Conservation (phyloP, 2,329 filamentous ascomycete species). For the Plectosphaerella sp. region DNA sequence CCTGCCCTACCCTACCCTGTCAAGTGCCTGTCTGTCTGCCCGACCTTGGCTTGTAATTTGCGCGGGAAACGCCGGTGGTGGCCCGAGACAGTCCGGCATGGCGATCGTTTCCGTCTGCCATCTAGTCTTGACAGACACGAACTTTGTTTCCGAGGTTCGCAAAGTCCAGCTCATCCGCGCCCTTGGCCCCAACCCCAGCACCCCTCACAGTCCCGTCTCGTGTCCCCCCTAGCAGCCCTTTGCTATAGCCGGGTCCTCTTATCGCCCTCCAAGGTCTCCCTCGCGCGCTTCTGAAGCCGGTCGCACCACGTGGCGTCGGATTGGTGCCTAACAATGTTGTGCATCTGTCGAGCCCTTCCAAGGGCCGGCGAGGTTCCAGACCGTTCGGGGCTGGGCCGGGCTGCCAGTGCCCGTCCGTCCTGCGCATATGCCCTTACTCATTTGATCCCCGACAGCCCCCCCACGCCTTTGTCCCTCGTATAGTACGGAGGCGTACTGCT, state of each 20-base stretch:
- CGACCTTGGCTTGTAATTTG: too few species aligned
- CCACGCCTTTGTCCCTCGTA: neutral
- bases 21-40: too few species aligned
- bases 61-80: neutral
- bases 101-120: neutral
- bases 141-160: neutral
- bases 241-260: neutral
- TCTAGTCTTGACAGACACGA: neutral
- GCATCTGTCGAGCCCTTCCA: neutral
- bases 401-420: neutral
- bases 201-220: too few species aligned
- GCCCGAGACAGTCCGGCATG: neutral
- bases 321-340: neutral
- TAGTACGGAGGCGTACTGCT: neutral
- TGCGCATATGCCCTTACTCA: neutral
- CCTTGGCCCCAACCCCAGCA: too few species aligned
- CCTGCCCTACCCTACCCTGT: too few species aligned
- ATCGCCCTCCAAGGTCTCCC: neutral
- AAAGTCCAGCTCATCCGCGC: too few species aligned
- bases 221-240: too few species aligned
- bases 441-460: neutral
- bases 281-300: neutral
- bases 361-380: neutral
- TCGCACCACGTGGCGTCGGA: neutral
- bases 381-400: neutral